Base-by-base conservation (phyloP, 2,329 filamentous ascomycete genomes). In the Neopestalotiopsis sp. region DNA sequence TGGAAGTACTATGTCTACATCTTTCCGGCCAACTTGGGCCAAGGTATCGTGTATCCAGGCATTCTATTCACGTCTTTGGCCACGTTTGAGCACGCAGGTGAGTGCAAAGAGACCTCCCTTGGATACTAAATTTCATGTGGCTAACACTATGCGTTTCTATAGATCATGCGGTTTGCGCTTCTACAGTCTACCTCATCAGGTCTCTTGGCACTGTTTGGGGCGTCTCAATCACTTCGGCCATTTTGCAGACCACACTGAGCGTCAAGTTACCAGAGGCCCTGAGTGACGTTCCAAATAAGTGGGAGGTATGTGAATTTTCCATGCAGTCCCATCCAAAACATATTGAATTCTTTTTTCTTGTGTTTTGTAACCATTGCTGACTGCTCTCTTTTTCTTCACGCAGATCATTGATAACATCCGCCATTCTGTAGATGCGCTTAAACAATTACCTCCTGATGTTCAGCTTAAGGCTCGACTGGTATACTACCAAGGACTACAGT, bases 191-290 rank as follows among this genome's bases (percentile, higher is more conserved):
- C 75, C 83, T 91, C 24, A 85, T 91, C 58, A 85, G 89, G 32
- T 91, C 88, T 0, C 79, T 91, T 3, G 89, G 89, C 1, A 87
- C 85, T 0, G 89, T 91, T 17, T 91, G 88, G 85, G 89, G 89
- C 10, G 89, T 91, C 1, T 89, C 89, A 0, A 81, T 89, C 45
- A 88, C 88, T 0, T 89, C 89, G 9, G 85, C 89, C 6, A 88
- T 91, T 59, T 82, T 90, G 42, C 89, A 91, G 77, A 91, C 88
- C 68, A 87, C 86, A 67, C 82, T 91, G 71, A 87, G 83, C 72
- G 79, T 83, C 72, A 82, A 84, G 70, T 81, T 91, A 32, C 85
- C 86, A 4, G 78, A 81, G 70, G 88, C 84, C 72, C 79, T 91
- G 77, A 82, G 80, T 74, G 85, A 83, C 75, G 80, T 90, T 75